Conservation (phyloP, 2,329 filamentous ascomycete species). For the Paecilomyces niveus region DNA sequence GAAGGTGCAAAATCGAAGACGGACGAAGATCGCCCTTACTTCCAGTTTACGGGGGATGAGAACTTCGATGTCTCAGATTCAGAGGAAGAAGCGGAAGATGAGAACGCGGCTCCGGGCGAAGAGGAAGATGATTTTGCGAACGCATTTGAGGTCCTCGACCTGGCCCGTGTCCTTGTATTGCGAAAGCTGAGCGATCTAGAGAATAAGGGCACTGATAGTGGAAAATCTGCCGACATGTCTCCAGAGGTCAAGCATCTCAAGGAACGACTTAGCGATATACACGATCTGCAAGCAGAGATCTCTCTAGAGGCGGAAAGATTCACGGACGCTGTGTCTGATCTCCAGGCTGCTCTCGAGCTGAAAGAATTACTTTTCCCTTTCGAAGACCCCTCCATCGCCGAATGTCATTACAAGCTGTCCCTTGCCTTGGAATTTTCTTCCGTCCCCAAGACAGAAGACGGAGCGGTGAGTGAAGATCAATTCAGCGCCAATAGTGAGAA, state of each 20-base stretch:
- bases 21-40: slow-evolving; percentile 54
- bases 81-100: slow-evolving; percentile 33
- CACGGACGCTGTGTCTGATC: slow-evolving; percentile 76
- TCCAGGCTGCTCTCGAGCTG: slow-evolving; percentile 67
- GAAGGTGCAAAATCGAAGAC: slow-evolving; percentile 7
- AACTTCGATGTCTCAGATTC: slow-evolving; percentile 76
- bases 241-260: slow-evolving; percentile 56
- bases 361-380: slow-evolving; percentile 72
- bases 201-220: slow-evolving; percentile 38
- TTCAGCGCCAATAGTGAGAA: slow-evolving; percentile 45
- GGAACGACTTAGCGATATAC: slow-evolving; percentile 83
- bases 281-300: slow-evolving; percentile 91
- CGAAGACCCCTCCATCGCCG: slow-evolving; percentile 79
- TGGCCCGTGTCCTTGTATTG: slow-evolving; percentile 52
- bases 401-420: slow-evolving; percentile 94
- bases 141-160: slow-evolving; percentile 57
- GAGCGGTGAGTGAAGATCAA: slow-evolving; percentile 33
- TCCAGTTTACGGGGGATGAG: slow-evolving; percentile 91
- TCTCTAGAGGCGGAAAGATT: slow-evolving; percentile 96
- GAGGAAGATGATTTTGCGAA: slow-evolving; percentile 59
- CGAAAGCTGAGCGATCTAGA: slow-evolving; percentile 48
- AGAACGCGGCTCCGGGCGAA: slow-evolving; percentile 48
- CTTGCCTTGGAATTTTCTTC: slow-evolving; percentile 91
- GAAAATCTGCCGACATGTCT: slow-evolving; percentile 38
- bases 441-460: slow-evolving; percentile 42